Conservation (phyloP, 2,329 filamentous ascomycete species). For the Phyllosticta ampelicida region DNA sequence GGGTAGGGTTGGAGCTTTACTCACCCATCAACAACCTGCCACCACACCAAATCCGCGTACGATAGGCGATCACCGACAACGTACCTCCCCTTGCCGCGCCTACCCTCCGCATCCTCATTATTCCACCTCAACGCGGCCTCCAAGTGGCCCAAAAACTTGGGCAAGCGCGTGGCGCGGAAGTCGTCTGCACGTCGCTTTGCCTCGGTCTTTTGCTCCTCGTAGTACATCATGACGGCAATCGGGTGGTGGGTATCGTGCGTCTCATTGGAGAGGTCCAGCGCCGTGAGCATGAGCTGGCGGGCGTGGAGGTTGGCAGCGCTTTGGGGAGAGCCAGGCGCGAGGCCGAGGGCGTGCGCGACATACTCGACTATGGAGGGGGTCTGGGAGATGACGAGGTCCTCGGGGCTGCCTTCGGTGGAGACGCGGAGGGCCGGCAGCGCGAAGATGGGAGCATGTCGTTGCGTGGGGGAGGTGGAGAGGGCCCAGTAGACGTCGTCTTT, state of each 20-base stretch:
- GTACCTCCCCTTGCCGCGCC: conserved; percentile 47
- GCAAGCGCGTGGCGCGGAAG: conserved; percentile 52
- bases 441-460: conserved; percentile 46
- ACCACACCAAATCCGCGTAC: conserved; percentile 64
- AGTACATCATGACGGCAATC: conserved; percentile 47
- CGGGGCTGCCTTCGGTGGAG: conserved; percentile 28
- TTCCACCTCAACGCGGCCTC: conserved; percentile 53
- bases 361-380: conserved; percentile 65
- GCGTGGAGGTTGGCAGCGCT: conserved; percentile 45
- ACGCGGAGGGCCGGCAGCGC: conserved; percentile 55
- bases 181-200: conserved; percentile 46
- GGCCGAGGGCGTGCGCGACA: conserved; percentile 43
- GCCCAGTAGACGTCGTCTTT: conserved; percentile 44
- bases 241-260: conserved; percentile 69
- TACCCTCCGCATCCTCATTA: conserved; percentile 26
- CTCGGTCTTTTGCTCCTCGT: conserved; percentile 66
- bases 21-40: conserved; percentile 48
- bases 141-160: conserved; percentile 63
- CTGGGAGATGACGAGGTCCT: conserved; percentile 56
- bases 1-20: neutral
- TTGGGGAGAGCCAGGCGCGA: conserved; percentile 17
- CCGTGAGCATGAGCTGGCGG: conserved; percentile 55
- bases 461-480: conserved; percentile 31
- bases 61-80: conserved; percentile 55
- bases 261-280: conserved; percentile 62